These are phyloP conservation scores for Clavispora vitiphila DNA, from an alignment of 805 yeast genomes.

Conservation along the genomic window DNA sequence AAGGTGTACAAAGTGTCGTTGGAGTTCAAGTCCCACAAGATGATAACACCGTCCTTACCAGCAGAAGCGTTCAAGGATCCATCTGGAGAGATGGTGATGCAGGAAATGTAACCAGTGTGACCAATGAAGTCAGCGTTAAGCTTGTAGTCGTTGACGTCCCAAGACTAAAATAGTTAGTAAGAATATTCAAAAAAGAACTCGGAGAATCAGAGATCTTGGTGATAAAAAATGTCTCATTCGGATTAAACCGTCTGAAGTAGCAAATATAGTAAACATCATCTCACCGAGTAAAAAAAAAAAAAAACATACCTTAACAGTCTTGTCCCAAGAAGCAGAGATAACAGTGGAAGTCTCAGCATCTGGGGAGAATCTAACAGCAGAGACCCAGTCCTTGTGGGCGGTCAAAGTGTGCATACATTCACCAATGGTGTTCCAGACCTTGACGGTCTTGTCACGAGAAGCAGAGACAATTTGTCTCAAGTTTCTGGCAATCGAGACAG, in stretches of 20 bases:
- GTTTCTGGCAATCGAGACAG: conserved; percentile 93
- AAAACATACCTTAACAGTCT: conserved; percentile 93
- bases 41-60: conserved; percentile 98
- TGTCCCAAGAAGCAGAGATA: conserved; percentile 99
- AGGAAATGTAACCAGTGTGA: conserved; percentile 98
- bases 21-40: conserved; percentile 94
- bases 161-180: conserved; percentile 69
- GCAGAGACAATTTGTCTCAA: conserved; percentile 98
- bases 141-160: conserved; percentile 84
- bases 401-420: conserved; percentile 89
- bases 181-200: not conserved
- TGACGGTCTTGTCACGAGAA: conserved; percentile 98
- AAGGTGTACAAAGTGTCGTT: conserved; percentile 88
- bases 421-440: conserved; percentile 99
- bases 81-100: conserved; percentile 98
- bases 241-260: conserved; percentile 93
- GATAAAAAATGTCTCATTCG: conserved; percentile 95
- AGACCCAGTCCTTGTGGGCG: conserved; percentile 99
- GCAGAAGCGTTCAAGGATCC: conserved; percentile 99
- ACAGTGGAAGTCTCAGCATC: conserved; percentile 64
- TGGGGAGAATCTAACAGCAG: conserved; percentile 97
- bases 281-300: conserved; percentile 5
- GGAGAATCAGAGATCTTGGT: conserved; percentile 96
- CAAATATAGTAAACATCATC: conserved; percentile 87
- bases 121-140: conserved; percentile 96